phyloP scores from a whole-genome alignment of 495 filamentous ascomycete genomes.

The Podospora sp. region DNA sequence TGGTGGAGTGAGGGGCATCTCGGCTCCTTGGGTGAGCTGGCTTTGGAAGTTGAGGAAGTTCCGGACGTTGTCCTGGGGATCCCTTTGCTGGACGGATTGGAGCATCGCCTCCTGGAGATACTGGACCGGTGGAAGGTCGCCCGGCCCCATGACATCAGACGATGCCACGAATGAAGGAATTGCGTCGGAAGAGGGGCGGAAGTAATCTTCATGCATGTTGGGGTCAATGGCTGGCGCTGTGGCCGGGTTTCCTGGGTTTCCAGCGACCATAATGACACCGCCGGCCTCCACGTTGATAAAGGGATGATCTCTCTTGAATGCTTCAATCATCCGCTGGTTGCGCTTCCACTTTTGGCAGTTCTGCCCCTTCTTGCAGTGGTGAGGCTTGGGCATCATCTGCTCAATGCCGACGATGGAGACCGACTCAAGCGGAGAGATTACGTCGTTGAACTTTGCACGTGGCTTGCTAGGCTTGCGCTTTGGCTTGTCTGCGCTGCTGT shows the following conservation, averaged over 20 bases:
- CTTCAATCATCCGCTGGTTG: slow-evolving; percentile 68
- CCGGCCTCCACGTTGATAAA: slow-evolving; percentile 57
- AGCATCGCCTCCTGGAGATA: slow-evolving; percentile 72
- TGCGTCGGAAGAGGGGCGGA: slow-evolving; percentile 63
- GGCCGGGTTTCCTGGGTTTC: slow-evolving; percentile 70
- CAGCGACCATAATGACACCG: slow-evolving; percentile 64
- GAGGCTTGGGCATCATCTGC: slow-evolving; percentile 79
- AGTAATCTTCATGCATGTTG: slow-evolving; percentile 38
- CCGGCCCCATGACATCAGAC: slow-evolving; percentile 81
- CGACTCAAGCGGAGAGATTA: slow-evolving; percentile 74
- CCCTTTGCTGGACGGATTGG: slow-evolving; percentile 63
- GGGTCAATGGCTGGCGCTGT: slow-evolving; percentile 56
- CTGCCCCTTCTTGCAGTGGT: slow-evolving; percentile 88
- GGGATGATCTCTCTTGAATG: slow-evolving; percentile 70
- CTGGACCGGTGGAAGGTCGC: slow-evolving; percentile 59
- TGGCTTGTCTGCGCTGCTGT: slow-evolving; percentile 35
- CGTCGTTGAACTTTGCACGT: slow-evolving; percentile 56
- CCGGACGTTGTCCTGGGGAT: slow-evolving; percentile 89
- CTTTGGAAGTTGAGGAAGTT: slow-evolving; percentile 84
- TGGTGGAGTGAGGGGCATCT: slow-evolving; percentile 58
- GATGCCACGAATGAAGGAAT: slow-evolving; percentile 85
- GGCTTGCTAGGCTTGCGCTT: slow-evolving; percentile 47
- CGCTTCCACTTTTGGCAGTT: slow-evolving; percentile 79
- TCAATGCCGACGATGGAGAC: slow-evolving; percentile 93
- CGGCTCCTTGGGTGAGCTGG: slow-evolving; percentile 51